Base-by-base conservation (phyloP, 768 basidiomycete genomes). In the Lactarius sp. region DNA sequence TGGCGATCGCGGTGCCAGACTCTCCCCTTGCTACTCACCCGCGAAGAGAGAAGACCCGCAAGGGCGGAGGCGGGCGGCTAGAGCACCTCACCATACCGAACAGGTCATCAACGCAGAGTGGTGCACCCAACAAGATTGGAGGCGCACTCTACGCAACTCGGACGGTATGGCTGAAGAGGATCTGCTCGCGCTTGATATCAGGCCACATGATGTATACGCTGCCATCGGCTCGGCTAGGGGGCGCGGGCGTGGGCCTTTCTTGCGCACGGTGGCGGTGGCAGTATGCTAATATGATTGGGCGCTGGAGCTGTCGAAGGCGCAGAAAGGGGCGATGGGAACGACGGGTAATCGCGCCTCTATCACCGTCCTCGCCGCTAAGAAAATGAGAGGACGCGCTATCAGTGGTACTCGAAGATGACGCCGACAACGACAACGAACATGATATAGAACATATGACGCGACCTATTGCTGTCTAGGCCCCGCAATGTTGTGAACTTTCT, bases 251-350 rank as follows among this genome's bases (percentile, higher is more conserved):
- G 83, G 79, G 68, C 77, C 73, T 92, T 90, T 66, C 75, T 91
- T 27, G 85, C 87, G 4, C 85, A 83, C 69, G 90, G 90, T 13
- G 90, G 90, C 1, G 88, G 81, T 10, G 88, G 86, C 27, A 90
- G 90, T 0, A 62, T 70, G 1, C 85, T 88, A 1, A 85, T 92
- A 12, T 83, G 84, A 61, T 85, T 90, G 83, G 86, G 82, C n/a
- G 52, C 22, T 22, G 34, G 42, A 18, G 51, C n/a, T 10, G 20
- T 52, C 18, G 34, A 53, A 10, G 84, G 73, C 0, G 74, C 76
- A 16, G 77, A 75, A 36, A 71, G 31, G 71, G 73, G 44, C 0
- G 53, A 49, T 1, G 57, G 34, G 7, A 51, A 56, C 10, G 61
- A 63, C 57, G 56, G 8, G 46, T 60, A 0, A 39, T 64, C 4